Evolutionary conservation across 169 alveolate genomes (phyloP), one percentile per base, ranked within the genome.

Genomic region (Babesia divergens): DNA sequence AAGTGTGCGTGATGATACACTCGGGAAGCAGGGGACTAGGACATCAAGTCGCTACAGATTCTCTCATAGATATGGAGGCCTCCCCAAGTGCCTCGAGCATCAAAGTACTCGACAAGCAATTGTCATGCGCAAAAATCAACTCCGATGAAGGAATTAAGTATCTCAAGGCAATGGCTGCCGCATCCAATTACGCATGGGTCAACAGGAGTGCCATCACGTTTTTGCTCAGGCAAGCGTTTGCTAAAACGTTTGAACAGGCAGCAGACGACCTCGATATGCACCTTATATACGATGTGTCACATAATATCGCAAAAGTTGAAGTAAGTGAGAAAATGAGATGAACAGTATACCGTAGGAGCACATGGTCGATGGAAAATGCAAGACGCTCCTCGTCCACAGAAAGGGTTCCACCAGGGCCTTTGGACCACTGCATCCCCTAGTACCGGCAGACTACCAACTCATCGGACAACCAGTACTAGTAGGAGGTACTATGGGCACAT

Each of bases 261-360:
- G 93, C 97, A 1, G 97, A 93, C 42, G 97, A 93, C 65, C 68
- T 93, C 65, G 97, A 93, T 74, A 93, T 93, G 97, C 95, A 93
- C 74, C 89, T 91, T n/a, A 89, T 93, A 29, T 93, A 93, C 70
- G 97, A 93, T 62, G 95, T 93, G 22, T 91, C 95, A 0, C 97
- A 93, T 77, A 93, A 93, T 82, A 90, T 91, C 40, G 97, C 97
- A 18, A 93, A 93, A 65, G 69, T 89, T 40, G 97, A 93, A 74
- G 94, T 83, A 29, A 16, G 49, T 16, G 28, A 5, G 24, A 5
- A 38, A n/a, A 6, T 11, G 22, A n/a, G 1, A 5, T 14, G 9
- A n/a, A 29, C 29, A 32, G 9, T 3, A 7, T 32, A 4, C 35
- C n/a, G 56, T 55, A 53, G 84, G 91, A 82, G 56, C 90, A 85